Percentiles rank a stretch among this genome's conserved stretches.
phyloP scores from a whole-genome alignment of 2,329 filamentous ascomycete genomes.

The Ophiostoma australiae region DNA sequence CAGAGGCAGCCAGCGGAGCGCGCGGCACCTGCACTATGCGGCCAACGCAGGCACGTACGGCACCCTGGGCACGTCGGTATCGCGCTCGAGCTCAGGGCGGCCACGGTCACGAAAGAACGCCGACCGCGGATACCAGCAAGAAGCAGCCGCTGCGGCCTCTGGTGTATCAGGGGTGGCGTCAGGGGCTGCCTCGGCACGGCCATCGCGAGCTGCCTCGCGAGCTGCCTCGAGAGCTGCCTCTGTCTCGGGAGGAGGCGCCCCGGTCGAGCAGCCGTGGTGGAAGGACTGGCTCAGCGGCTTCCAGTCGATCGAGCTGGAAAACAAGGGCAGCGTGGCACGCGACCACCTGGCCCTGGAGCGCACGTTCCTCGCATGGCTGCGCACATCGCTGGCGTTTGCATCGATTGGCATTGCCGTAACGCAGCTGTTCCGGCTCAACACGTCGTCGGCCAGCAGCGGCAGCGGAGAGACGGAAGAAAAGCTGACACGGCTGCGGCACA shows the following conservation, averaged over 20 bases:
- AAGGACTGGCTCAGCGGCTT: conserved; percentile 45
- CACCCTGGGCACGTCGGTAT: conserved; percentile 6
- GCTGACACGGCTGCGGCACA: conserved; percentile 50
- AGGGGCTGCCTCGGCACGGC: neutral
- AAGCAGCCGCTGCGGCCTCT: neutral
- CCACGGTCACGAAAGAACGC: conserved; percentile 13
- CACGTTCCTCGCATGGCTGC: conserved; percentile 80
- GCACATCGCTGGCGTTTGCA: conserved; percentile 75
- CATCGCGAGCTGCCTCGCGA: neutral
- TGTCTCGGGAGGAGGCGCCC: conserved; percentile 23
- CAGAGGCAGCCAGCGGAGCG: conserved; percentile 22
- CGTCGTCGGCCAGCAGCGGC: conserved; percentile 44
- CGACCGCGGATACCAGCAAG: neutral
- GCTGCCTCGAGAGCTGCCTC: neutral
- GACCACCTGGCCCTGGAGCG: conserved; percentile 79
- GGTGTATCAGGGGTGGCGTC: neutral
- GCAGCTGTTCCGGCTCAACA: conserved; percentile 79
- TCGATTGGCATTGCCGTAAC: conserved; percentile 79
- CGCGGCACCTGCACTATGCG: conserved; percentile 24
- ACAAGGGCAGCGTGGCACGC: conserved; percentile 76
- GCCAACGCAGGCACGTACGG: conserved; percentile 21
- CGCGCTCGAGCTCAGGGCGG: conserved; percentile 13
- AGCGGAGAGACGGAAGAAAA: conserved; percentile 29
- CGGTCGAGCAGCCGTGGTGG: conserved; percentile 39
- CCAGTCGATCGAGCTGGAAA: conserved; percentile 69